Base-by-base conservation (phyloP, 768 basidiomycete genomes). In the Asterophora parasitica region DNA sequence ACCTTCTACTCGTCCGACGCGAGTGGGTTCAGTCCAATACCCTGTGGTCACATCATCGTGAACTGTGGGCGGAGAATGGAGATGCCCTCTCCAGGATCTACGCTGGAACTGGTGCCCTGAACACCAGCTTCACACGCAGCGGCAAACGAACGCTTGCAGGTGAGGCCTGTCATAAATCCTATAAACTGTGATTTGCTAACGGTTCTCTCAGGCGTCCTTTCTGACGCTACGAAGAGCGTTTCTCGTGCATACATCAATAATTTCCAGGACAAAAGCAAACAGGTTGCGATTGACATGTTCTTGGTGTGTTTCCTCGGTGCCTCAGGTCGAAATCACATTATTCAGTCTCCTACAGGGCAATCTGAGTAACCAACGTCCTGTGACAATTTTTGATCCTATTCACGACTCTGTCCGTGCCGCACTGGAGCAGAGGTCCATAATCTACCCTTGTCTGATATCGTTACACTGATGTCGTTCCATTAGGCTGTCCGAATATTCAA, bases 201-300 rank as follows among this genome's bases (percentile, higher is more conserved):
- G 16, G 43, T 5, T 50, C 48, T 45, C 46, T 27, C 64, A 79
- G 94, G 95, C 39, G 79, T 98, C 34, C 67, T 99, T 17, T 93
- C 92, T 4, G 94, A 99, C 69, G 96, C 95, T 3, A 95, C 92
- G 4, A 99, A 99, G 65, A 94, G 90, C 58, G 88, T 92, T 27
- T 92, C 90, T 3, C 81, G 95, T 50, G 94, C 94, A 31, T 99
- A 97, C 60, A 95, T 97, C 60, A 96, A 94, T 60, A 97, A 97
- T 62, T 96, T 99, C 62, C 88, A 94, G 58, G 96, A 99, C 63
- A 89, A 90, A 63, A 82, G 78, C 31, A 99, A 99, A 62, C 96
- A 99, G 59, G 65, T 78, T 3, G 92, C 94, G 0, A 98, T 98
- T 51, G 96, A 99, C 61, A 87, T 92, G 79, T 88, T 98, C 58